A percentile compares a stretch with the other conserved stretches of the same genome.
These are phyloP conservation scores for Leishmania lainsoni DNA, from an alignment of 208 protist species.

Conservation along the genomic window DNA sequence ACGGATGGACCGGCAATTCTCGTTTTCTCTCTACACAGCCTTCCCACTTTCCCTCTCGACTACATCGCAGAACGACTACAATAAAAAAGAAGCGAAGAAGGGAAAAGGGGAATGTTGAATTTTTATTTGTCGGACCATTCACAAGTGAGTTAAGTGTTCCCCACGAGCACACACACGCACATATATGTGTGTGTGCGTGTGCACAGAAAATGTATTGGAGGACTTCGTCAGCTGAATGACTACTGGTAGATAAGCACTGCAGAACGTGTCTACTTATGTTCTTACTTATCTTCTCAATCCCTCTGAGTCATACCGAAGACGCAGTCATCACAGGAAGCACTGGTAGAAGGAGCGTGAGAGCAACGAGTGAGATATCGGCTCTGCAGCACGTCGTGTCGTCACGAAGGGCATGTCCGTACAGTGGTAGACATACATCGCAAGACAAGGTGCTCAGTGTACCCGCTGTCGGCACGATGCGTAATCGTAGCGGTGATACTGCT, in stretches of 20 bases:
- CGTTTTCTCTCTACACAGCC: background rate
- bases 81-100: background rate
- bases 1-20: background rate
- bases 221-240: background rate
- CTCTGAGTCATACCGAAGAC: background rate
- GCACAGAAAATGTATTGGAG: background rate
- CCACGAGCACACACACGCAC: background rate
- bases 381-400: background rate
- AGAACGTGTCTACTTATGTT: background rate
- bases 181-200: background rate
- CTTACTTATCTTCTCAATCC: background rate
- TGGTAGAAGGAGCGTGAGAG: background rate
- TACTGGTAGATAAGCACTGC: background rate
- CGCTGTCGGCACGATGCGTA: slow-evolving; percentile 6
- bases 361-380: background rate
- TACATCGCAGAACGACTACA: background rate
- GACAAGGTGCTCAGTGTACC: slow-evolving; percentile 1
- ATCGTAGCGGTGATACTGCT: slow-evolving; percentile 6
- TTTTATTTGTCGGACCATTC: background rate
- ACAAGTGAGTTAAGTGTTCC: background rate
- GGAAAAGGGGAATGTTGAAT: background rate
- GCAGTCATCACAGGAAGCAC: background rate
- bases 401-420: background rate
- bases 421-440: background rate
- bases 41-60: background rate